phyloP scores from a whole-genome alignment of 495 filamentous ascomycete species.

The Penicillium cosmopolitanum region DNA sequence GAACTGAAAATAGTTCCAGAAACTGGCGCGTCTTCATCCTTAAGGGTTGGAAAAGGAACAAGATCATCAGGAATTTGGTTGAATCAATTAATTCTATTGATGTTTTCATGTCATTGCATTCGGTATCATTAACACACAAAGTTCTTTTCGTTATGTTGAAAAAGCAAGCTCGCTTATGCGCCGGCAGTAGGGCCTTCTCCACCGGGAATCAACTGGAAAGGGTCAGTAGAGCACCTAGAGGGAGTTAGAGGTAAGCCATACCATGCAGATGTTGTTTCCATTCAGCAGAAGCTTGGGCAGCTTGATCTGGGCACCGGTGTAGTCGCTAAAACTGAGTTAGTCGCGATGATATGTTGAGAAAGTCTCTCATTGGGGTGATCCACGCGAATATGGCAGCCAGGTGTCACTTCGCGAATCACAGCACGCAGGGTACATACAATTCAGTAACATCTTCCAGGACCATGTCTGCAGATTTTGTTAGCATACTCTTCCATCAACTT shows the following conservation, averaged over 20 bases:
- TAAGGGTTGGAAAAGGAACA: no score
- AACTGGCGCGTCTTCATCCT: no score
- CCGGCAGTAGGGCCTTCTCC: slow-evolving; percentile 70
- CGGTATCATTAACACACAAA: slow-evolving; percentile 39
- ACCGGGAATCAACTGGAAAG: slow-evolving; percentile 77
- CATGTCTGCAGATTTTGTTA: slow-evolving; percentile 70
- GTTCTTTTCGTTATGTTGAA: slow-evolving; percentile 28
- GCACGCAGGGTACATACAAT: slow-evolving; percentile 64
- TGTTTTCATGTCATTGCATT: slow-evolving; percentile 34
- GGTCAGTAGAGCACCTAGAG: slow-evolving; percentile 11
- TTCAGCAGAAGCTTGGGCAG: slow-evolving; percentile 95
- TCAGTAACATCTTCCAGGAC: slow-evolving; percentile 96
- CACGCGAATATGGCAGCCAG: not conserved
- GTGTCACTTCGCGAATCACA: not conserved
- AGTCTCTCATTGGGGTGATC: not conserved
- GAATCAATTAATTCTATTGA: slow-evolving; percentile 25
- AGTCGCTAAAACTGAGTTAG: slow-evolving; percentile 65
- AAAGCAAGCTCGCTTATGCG: slow-evolving; percentile 29
- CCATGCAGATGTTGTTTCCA: slow-evolving; percentile 99
- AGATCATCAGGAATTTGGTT: not conserved
- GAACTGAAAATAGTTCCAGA: no score
- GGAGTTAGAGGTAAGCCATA: slow-evolving; percentile 38
- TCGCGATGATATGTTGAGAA: not conserved
- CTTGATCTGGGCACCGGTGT: slow-evolving; percentile 81
- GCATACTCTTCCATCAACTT: slow-evolving; percentile 2